phyloP scores from a whole-genome alignment of 768 basidiomycete genomes.

The Agaricus sinodeliciosus region DNA sequence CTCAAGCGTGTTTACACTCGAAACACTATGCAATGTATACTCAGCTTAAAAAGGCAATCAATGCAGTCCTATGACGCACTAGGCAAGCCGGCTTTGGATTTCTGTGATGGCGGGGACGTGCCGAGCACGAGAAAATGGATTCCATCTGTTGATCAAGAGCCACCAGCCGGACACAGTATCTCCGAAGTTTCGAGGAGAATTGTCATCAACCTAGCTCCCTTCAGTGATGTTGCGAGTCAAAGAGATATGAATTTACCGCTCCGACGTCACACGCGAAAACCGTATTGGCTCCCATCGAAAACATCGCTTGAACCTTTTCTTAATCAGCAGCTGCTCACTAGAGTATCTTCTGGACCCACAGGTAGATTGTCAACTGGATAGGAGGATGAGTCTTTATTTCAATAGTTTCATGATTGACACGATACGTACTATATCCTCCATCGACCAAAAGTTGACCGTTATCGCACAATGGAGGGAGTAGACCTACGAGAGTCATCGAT shows the following conservation, averaged over 20 bases:
- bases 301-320: slow-evolving; percentile 85
- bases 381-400: slow-evolving; percentile 3
- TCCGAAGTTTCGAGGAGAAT: slow-evolving; percentile 89
- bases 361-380: slow-evolving; percentile 80
- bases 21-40: slow-evolving; percentile 56
- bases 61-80: slow-evolving; percentile 50
- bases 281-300: slow-evolving; percentile 81
- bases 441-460: slow-evolving; percentile 91
- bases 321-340: slow-evolving; percentile 1
- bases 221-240: background rate
- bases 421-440: slow-evolving; percentile 71
- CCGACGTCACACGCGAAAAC: slow-evolving; percentile 95
- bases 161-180: slow-evolving; percentile 96
- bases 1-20: slow-evolving; percentile 90
- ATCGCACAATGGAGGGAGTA: slow-evolving; percentile 91
- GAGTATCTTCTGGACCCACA: slow-evolving; percentile 32
- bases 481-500: slow-evolving; percentile 95
- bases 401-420: background rate
- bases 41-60: background rate
- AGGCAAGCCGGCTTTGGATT: slow-evolving; percentile 90
- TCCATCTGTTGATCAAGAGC: slow-evolving; percentile 89
- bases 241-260: slow-evolving; percentile 38
- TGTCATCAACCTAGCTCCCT: slow-evolving; percentile 73
- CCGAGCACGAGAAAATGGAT: slow-evolving; percentile 76
- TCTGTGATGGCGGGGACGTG: slow-evolving; percentile 86